Conservation (phyloP, 1,284 basidiomycete species). For the Spongiforma sp. region DNA sequence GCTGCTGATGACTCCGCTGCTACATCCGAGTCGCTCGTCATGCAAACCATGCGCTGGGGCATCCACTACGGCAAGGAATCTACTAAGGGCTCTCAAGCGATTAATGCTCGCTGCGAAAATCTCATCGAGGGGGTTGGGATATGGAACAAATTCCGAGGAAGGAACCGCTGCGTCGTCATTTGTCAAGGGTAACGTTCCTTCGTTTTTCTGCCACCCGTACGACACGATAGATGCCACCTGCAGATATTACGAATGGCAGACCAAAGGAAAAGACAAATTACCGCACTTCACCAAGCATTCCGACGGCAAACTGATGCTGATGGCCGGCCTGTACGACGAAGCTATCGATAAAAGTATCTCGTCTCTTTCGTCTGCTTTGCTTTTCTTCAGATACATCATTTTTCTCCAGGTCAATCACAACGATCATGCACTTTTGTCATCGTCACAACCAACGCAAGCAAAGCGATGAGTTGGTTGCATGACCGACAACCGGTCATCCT, state of each 20-base stretch:
- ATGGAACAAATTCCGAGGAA: constrained; percentile 82
- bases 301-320: constrained; percentile 74
- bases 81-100: too few species aligned
- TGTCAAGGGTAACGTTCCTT: constrained; percentile 69
- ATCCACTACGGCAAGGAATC: constrained; percentile 85
- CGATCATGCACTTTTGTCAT: constrained; percentile 88
- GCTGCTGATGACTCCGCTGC: constrained; percentile 8
- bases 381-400: background rate
- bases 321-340: constrained; percentile 90
- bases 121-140: constrained; percentile 77
- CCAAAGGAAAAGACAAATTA: constrained; percentile 76
- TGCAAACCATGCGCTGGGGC: constrained; percentile 92
- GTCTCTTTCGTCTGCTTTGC: background rate
- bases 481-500: constrained; percentile 94
- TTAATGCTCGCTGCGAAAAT: constrained; percentile 89
- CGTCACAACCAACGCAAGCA: constrained; percentile 81
- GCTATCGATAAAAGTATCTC: constrained; percentile 68
- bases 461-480: constrained; percentile 80
- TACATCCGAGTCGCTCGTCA: constrained; percentile 40
- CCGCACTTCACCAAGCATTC: constrained; percentile 83
- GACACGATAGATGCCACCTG: background rate
- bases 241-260: constrained; percentile 93
- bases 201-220: background rate
- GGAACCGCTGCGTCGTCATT: constrained; percentile 79
- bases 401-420: constrained; percentile 52